A percentile compares a stretch with the other conserved stretches of the same genome.
Evolutionary conservation across 148 eudicot genomes (phyloP).

Genomic region (Euryodendron excelsum): DNA sequence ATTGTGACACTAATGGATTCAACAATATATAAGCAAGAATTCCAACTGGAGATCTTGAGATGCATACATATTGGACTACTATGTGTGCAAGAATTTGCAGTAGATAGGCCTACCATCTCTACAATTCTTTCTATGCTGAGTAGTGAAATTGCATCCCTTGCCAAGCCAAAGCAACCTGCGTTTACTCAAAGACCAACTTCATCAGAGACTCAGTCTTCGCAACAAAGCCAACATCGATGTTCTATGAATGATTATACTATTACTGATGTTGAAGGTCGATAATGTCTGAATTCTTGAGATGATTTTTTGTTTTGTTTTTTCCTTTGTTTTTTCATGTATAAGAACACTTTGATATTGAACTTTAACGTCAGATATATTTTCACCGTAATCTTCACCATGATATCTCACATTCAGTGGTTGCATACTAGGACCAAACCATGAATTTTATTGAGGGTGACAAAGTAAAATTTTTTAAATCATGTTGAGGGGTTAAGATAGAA

Average conservation of each 20-base stretch:
- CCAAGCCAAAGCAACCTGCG: constrained; percentile 31
- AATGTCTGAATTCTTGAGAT: neutral
- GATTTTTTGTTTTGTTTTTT: neutral
- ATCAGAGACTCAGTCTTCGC: neutral
- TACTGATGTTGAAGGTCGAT: neutral
- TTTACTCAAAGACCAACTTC: constrained; percentile 14
- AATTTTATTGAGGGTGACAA: too few species aligned
- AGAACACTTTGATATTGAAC: too few species aligned
- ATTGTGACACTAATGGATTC: constrained; percentile 24
- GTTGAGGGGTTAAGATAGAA: too few species aligned
- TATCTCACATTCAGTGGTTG: too few species aligned
- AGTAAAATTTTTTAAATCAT: too few species aligned
- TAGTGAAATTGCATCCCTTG: constrained; percentile 20
- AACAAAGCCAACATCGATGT: neutral
- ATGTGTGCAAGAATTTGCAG: constrained; percentile 37
- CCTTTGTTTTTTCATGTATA: neutral
- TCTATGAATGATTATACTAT: neutral
- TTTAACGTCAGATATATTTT: too few species aligned
- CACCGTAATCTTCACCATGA: too few species aligned
- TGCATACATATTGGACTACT: constrained; percentile 22
- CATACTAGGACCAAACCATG: too few species aligned
- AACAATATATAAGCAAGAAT: neutral
- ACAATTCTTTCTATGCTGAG: constrained; percentile 36
- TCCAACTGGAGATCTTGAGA: constrained; percentile 7
- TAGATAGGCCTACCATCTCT: constrained; percentile 37